Conservation (phyloP, 2,329 filamentous ascomycete species). For the Erysiphe pulchra region DNA sequence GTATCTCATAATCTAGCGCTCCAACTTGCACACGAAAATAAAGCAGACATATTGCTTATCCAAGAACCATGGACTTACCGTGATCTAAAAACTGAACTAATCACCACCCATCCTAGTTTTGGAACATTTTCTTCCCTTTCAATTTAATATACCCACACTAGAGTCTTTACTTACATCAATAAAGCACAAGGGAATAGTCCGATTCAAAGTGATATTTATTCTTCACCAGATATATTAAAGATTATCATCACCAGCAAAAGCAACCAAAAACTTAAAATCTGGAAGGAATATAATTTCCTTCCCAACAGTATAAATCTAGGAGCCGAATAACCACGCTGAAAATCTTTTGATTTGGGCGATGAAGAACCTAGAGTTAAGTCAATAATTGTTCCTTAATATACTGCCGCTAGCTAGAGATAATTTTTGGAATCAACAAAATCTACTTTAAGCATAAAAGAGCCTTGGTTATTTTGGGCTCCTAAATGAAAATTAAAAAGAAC, state of each 20-base stretch:
- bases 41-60: neutral
- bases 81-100: neutral
- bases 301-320: too few relatives aligned
- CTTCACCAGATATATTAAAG: neutral
- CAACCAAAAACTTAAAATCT: neutral
- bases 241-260: neutral
- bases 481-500: too few relatives aligned
- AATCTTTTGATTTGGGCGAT: too few relatives aligned
- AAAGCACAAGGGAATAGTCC: neutral
- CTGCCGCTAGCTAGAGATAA: too few relatives aligned
- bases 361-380: too few relatives aligned
- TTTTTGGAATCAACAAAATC: too few relatives aligned
- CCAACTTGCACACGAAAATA: too few relatives aligned
- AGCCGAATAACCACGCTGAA: too few relatives aligned
- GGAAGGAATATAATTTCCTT: too few relatives aligned
- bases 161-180: neutral
- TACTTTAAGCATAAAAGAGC: too few relatives aligned
- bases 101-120: neutral
- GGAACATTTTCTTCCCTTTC: neutral
- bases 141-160: neutral
- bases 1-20: neutral
- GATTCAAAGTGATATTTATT: neutral
- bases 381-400: too few relatives aligned
- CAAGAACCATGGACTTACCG: neutral
- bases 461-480: too few relatives aligned